Evolutionary conservation across 371 early-diverging fungal genomes (phyloP), one percentile per base, ranked within the genome.

Genomic region (Blakeslea trispora): DNA sequence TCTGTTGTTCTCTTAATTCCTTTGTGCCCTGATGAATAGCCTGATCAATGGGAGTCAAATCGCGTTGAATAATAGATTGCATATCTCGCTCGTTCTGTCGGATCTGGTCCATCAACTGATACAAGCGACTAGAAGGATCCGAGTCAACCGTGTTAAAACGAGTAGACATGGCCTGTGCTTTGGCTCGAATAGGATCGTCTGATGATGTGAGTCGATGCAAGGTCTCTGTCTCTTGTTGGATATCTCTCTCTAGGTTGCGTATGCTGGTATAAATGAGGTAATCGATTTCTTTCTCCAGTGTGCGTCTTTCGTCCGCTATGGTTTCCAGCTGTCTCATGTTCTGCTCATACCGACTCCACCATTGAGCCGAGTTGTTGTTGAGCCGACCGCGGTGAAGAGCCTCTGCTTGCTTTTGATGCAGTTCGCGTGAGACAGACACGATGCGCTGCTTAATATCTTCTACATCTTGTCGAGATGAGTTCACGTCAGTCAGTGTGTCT

Each of bases 121-220:
- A 15, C 11, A 55, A 31, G n/a, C 44, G 23, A 8, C 28, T 2
- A 35, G 28, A 21, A 21, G 32, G n/a, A 2, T 21, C 34, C 23
- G 42, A 43, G 19, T 17, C 50, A 42, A 13, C 34, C 7, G 34
- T 68, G 28, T 7, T 41, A 55, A 60, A 22, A 63, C 59, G 3
- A 71, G 45, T n/a, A 71, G 64, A n/a, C 65, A 74, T 66, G 13
- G 75, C 71, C 24, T 71, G 75, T 17, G 71, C 75, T 43, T 66
- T 68, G 6, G 64, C 60, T 14, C 69, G 58, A 39, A 74, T 70
- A n/a, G n/a, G n/a, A n/a, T n/a, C n/a, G 17, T n/a, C n/a, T n/a
- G n/a, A n/a, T n/a, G n/a, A n/a, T n/a, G n/a, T n/a, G n/a, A n/a
- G n/a, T n/a, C n/a, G n/a, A n/a, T n/a, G n/a, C n/a, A n/a, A n/a